These are phyloP conservation scores for Malus hybrid DNA, from an alignment of 331 rosid genomes.

Conservation along the genomic window DNA sequence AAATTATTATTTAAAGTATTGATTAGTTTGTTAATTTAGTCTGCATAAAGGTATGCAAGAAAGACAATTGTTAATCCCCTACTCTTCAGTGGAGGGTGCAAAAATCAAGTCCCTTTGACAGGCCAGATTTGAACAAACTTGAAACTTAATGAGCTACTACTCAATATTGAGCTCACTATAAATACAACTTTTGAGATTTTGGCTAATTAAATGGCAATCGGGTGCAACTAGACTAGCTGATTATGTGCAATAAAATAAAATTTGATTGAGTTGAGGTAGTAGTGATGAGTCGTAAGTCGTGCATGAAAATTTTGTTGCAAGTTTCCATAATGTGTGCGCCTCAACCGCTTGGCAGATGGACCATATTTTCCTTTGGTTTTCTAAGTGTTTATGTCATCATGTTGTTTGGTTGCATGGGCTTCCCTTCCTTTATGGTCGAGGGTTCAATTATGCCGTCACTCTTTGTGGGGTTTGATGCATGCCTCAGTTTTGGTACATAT, in stretches of 20 bases:
- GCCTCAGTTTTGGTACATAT: background rate
- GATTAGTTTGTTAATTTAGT: too few relatives aligned
- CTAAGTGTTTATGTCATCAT: background rate
- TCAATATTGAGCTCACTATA: too few relatives aligned
- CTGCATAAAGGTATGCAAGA: too few relatives aligned
- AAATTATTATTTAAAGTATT: too few relatives aligned
- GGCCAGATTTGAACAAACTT: too few relatives aligned
- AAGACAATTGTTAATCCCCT: too few relatives aligned
- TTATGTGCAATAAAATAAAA: background rate
- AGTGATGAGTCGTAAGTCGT: background rate
- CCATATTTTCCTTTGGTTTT: constrained; percentile 1
- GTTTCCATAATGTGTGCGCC: constrained; percentile 35
- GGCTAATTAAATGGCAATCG: too few relatives aligned
- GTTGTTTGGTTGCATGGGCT: constrained; percentile 13
- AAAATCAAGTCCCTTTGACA: too few relatives aligned
- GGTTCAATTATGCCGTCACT: constrained; percentile 7
- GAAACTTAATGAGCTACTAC: too few relatives aligned
- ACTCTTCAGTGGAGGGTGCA: too few relatives aligned
- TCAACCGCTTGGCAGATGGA: constrained; percentile 28
- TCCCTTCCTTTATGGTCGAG: background rate
- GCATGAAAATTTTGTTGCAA: constrained; percentile 16
- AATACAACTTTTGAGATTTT: too few relatives aligned
- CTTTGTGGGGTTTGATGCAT: background rate
- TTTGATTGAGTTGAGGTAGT: too few relatives aligned
- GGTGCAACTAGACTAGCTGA: background rate